A percentile compares a stretch with the other conserved stretches of the same genome.
These are phyloP conservation scores for Cladobotryum protrusum DNA, from an alignment of 2,329 filamentous ascomycete species.

Conservation along the genomic window DNA sequence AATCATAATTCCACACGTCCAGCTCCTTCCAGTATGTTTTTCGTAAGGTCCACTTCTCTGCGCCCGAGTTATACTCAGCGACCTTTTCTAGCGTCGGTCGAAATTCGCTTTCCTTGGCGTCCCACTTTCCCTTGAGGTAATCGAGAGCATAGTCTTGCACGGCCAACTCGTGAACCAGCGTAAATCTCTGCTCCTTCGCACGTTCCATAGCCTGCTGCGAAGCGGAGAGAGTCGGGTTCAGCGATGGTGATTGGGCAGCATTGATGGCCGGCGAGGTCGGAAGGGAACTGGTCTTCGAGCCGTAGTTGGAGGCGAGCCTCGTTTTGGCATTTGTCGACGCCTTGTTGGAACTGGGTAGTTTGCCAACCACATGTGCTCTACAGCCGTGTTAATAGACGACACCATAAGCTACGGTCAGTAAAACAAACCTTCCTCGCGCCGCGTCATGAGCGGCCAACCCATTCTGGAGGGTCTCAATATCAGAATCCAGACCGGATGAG, in stretches of 20 bases:
- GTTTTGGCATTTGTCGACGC: slow-evolving; percentile 33
- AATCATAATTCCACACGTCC: slow-evolving; percentile 57
- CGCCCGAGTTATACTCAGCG: slow-evolving; percentile 43
- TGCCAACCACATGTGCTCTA: slow-evolving; percentile 31
- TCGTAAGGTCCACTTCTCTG: slow-evolving; percentile 49
- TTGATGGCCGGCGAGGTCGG: slow-evolving; percentile 52
- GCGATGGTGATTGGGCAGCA: slow-evolving; percentile 47
- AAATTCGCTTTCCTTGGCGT: slow-evolving; percentile 49
- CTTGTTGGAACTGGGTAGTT: slow-evolving; percentile 27
- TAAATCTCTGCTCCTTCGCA: slow-evolving; percentile 46
- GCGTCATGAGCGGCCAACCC: slow-evolving; percentile 31
- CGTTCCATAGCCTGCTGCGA: slow-evolving; percentile 47
- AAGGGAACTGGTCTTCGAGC: slow-evolving; percentile 33
- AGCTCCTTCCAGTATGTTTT: slow-evolving; percentile 57
- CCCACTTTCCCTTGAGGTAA: slow-evolving; percentile 45
- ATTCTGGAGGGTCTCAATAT: slow-evolving; percentile 44
- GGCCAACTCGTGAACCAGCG: slow-evolving; percentile 57
- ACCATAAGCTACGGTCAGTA: slow-evolving; percentile 10
- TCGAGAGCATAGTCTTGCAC: slow-evolving; percentile 45
- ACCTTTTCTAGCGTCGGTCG: slow-evolving; percentile 51
- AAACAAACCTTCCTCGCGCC: slow-evolving; percentile 30
- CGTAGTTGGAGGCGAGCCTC: slow-evolving; percentile 36
- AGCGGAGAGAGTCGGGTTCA: slow-evolving; percentile 43
- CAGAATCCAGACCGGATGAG: slow-evolving; percentile 41
- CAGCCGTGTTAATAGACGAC: slow-evolving; percentile 8